Conservation (phyloP, 495 filamentous ascomycete species). For the Neurospora tetrasperma region DNA sequence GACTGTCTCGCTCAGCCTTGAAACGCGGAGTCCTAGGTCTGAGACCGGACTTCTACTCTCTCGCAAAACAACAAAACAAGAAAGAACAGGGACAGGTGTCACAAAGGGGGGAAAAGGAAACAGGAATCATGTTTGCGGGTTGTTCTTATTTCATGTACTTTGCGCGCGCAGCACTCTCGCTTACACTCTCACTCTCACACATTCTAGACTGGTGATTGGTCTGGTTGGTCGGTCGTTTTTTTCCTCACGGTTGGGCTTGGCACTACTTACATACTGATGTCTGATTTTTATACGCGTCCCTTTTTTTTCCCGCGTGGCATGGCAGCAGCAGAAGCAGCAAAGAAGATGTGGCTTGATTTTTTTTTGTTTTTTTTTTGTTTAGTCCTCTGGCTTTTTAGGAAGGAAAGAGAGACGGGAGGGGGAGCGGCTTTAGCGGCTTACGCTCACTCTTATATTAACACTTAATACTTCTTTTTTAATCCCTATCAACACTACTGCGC, state of each 20-base stretch:
- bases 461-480: too few relatives aligned
- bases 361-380: background rate
- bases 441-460: too few relatives aligned
- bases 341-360: background rate
- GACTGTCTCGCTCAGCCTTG: background rate
- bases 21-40: background rate
- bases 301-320: background rate
- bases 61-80: background rate
- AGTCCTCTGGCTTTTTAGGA: background rate
- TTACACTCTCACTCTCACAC: background rate
- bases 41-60: background rate
- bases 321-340: background rate
- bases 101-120: background rate
- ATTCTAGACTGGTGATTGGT: background rate
- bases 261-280: background rate
- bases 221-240: background rate
- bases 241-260: background rate
- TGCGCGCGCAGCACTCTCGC: background rate
- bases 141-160: background rate
- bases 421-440: too few relatives aligned
- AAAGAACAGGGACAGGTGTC: background rate
- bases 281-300: background rate
- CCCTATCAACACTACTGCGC: too few relatives aligned
- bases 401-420: background rate
- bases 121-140: background rate